These are phyloP conservation scores for Fusarium luffae DNA, from an alignment of 2,329 filamentous ascomycete species.

Conservation along the genomic window DNA sequence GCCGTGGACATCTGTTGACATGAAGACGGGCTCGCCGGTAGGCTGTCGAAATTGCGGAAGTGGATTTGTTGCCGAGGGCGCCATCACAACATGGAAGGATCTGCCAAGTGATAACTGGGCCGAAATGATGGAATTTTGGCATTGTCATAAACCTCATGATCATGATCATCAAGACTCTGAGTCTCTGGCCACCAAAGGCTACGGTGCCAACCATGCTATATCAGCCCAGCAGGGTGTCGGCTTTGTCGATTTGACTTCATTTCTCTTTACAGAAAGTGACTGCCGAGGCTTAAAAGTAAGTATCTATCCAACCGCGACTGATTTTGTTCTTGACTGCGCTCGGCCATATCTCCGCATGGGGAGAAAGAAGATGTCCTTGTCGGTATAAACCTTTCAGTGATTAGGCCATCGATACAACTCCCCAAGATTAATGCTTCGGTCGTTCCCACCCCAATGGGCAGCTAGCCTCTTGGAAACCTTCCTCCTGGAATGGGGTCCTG, in stretches of 20 bases:
- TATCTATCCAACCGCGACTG: conserved; percentile 33
- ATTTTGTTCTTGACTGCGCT: conserved; percentile 17
- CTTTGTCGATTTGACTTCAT: conserved; percentile 82
- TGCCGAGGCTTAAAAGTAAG: conserved; percentile 61
- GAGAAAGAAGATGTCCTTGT: conserved; percentile 72
- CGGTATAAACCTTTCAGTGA: conserved; percentile 61
- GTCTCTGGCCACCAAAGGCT: conserved; percentile 74
- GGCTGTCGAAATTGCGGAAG: conserved; percentile 55
- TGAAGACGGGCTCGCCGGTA: conserved; percentile 56
- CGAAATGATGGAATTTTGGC: conserved; percentile 99
- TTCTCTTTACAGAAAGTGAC: conserved; percentile 76
- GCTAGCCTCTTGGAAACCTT: conserved; percentile 51
- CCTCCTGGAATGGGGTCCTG: conserved; percentile 56
- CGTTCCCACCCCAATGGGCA: conserved; percentile 42
- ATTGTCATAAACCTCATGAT: conserved; percentile 91
- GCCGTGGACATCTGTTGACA: conserved; percentile 67
- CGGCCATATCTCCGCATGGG: conserved; percentile 42
- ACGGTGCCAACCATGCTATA: conserved; percentile 83
- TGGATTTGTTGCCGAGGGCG: conserved; percentile 52
- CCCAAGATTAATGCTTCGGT: conserved; percentile 64
- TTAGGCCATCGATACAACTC: conserved; percentile 75
- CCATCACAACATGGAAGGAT: conserved; percentile 80
- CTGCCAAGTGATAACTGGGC: conserved; percentile 97
- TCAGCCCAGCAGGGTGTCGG: conserved; percentile 73
- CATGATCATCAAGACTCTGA: conserved; percentile 59